Evolutionary conservation across 371 early-diverging fungal species (phyloP), one percentile per base, ranked within the genome.

Genomic region (Mucor velutinosus): DNA sequence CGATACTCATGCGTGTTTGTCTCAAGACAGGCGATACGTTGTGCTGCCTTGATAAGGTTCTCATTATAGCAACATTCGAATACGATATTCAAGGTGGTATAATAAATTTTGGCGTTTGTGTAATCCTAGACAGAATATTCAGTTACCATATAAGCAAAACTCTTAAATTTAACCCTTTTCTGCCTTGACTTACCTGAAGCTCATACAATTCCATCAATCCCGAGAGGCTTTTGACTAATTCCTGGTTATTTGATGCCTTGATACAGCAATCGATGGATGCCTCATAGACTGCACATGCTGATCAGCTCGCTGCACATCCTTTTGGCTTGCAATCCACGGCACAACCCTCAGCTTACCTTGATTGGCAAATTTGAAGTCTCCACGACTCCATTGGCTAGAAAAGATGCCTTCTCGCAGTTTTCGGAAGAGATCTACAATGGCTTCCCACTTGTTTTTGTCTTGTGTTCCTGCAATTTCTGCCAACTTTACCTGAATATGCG

Each of bases 381-480:
- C 58, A 14, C 62, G 11, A 35, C 63, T 70, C 67, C 68, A 67
- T n/a, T 66, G 12, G 25, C 67, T 61, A 1, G 73, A 64, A 61
- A 59, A 70, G 6, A 72, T 39, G 25, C 67, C 76, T 61, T 76
- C 76, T 27, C 76, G 66, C 19, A 76, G 61, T 37, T 70, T 72
- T 43, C 76, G 60, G 7, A 69, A 56, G 1, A 59, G 43, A 56
- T 27, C 29, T 0, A 76, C 73, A 12, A 70, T 5, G 4, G 64
- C 8, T 2, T 62, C 62, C 76, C 76, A 76, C 39, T 51, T 43
- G 27, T 66, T 65, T 32, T 55, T 62, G 30, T 58, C 45, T 3
- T 47, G 10, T 7, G 12, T 29, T 37, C 62, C 47, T 14, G 58
- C 33, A 23, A 70, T 47, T 11, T 60, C n/a, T 1, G 21, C 10